Conservation (phyloP, 2,329 filamentous ascomycete species). For the Cladophialophora exuberans region DNA sequence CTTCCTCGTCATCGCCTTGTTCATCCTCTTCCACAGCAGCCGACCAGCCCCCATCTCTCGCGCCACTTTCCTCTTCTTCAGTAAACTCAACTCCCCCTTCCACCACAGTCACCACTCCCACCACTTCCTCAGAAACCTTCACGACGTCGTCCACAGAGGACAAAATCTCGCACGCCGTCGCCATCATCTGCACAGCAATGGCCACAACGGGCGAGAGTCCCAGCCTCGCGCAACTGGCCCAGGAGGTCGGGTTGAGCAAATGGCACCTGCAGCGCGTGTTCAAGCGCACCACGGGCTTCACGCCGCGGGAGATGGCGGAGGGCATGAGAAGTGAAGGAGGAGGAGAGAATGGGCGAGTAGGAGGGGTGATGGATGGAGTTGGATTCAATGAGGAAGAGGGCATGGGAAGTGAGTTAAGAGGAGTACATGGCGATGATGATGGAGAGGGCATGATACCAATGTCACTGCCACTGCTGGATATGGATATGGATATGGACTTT, state of each 20-base stretch:
- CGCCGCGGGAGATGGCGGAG: constrained; percentile 47
- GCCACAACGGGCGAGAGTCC: constrained; percentile 34
- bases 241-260: constrained; percentile 52
- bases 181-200: constrained; percentile 7
- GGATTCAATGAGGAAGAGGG: too few species aligned
- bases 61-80: too few species aligned
- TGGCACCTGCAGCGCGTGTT: constrained; percentile 61
- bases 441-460: too few species aligned
- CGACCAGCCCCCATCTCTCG: too few species aligned
- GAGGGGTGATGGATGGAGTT: not conserved
- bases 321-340: not conserved
- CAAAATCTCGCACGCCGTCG: constrained; percentile 13
- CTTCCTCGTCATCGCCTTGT: not conserved
- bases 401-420: too few species aligned
- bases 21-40: too few species aligned
- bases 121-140: too few species aligned
- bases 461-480: not conserved
- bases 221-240: constrained; percentile 51
- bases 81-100: too few species aligned
- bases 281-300: constrained; percentile 55
- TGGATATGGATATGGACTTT: not conserved
- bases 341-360: not conserved
- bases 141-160: too few species aligned
- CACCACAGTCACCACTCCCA: too few species aligned
- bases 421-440: too few species aligned